phyloP scores from a whole-genome alignment of 768 basidiomycete genomes.

The Boletus patriciae region DNA sequence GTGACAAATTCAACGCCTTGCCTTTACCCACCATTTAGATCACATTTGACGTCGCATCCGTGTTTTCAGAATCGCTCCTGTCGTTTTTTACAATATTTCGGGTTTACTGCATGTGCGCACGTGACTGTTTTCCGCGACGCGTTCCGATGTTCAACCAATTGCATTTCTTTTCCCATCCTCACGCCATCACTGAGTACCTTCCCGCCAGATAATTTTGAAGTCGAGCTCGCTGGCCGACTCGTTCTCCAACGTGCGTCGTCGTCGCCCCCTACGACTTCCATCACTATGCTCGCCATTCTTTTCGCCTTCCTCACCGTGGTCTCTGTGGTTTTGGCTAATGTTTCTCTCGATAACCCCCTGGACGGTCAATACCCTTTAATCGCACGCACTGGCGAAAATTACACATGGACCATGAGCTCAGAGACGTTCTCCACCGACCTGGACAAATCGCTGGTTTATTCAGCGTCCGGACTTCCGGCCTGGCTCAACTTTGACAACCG shows the following conservation, averaged over 20 bases:
- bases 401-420: conserved; percentile 66
- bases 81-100: conserved; percentile 10
- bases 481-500: conserved; percentile 77
- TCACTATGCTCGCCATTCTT: conserved; percentile 66
- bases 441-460: conserved; percentile 48
- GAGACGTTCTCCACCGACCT: conserved; percentile 60
- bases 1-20: not conserved
- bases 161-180: conserved; percentile 9
- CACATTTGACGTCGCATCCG: conserved; percentile 14
- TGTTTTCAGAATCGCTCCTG: conserved; percentile 8
- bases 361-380: conserved; percentile 75
- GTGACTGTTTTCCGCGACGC: conserved; percentile 27
- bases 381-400: conserved; percentile 64
- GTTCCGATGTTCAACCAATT: conserved; percentile 14
- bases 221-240: conserved; percentile 64
- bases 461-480: conserved; percentile 56
- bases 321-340: conserved; percentile 43
- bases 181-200: not conserved
- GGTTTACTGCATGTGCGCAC: conserved; percentile 20
- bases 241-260: conserved; percentile 37
- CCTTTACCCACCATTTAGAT: conserved; percentile 23
- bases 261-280: conserved; percentile 49
- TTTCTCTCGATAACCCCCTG: conserved; percentile 58
- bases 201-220: conserved; percentile 19
- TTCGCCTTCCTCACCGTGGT: conserved; percentile 46